Percentiles rank a stretch among this genome's conserved stretches.
Evolutionary conservation across 805 yeast species (phyloP).

Genomic region (Wilhelminamyces savonicus): DNA sequence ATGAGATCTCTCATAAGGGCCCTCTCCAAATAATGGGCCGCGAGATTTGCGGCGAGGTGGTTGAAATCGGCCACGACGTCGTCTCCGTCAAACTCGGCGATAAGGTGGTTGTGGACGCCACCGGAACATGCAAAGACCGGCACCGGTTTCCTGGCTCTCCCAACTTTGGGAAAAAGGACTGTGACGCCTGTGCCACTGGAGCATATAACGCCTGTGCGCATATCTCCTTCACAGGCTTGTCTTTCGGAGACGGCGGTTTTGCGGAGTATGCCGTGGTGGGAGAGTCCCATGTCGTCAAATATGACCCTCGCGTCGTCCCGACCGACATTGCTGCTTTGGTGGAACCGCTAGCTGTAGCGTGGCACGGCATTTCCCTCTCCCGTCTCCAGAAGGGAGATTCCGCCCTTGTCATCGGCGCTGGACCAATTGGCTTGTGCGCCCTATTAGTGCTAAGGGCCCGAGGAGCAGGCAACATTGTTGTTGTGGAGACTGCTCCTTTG

Average conservation of each 20-base stretch:
- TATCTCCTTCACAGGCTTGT: constrained; percentile 1
- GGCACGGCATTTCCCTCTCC: constrained; percentile 1
- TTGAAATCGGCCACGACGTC: constrained; percentile 1
- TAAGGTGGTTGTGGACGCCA: constrained; percentile 1
- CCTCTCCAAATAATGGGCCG: constrained; percentile 1
- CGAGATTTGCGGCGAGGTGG: constrained; percentile 2
- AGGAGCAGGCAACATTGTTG: neutral
- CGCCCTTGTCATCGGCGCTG: constrained; percentile 1
- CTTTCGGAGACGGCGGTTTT: constrained; percentile 2
- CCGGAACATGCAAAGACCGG: constrained; percentile 1
- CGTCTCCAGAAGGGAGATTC: neutral
- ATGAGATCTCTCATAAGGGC: constrained; percentile 1
- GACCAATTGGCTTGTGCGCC: constrained; percentile 1
- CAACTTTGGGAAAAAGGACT: constrained; percentile 1
- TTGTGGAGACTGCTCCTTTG: neutral
- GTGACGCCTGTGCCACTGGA: constrained; percentile 1
- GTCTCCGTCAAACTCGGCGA: constrained; percentile 1
- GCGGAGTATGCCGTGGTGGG: constrained; percentile 2
- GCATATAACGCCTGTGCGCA: constrained; percentile 1
- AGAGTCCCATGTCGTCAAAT: constrained; percentile 1
- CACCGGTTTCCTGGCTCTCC: neutral
- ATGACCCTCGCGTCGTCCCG: neutral
- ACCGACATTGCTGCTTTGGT: constrained; percentile 1
- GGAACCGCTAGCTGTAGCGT: constrained; percentile 2
- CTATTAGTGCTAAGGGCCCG: constrained; percentile 1